Percentiles rank a stretch among this genome's conserved stretches.
Evolutionary conservation across 768 basidiomycete genomes (phyloP).

Genomic region (Lentinula aciculospora): DNA sequence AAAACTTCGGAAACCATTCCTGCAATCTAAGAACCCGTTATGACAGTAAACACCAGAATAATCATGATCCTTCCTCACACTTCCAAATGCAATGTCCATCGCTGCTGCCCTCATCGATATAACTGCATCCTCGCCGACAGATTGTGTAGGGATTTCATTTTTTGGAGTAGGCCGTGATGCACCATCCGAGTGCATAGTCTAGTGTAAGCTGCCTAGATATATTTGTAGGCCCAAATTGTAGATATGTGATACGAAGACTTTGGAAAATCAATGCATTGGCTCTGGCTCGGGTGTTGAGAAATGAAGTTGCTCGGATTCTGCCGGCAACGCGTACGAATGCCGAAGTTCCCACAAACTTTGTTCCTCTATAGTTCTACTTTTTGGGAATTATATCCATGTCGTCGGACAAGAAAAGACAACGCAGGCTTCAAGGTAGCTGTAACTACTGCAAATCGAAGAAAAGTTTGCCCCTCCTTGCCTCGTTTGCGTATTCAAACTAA

Average conservation of each 20-base stretch:
- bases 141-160: not conserved
- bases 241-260: not conserved
- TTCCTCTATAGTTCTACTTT: not conserved
- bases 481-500: not conserved
- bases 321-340: not conserved
- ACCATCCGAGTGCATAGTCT: conserved; percentile 15
- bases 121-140: conserved; percentile 12
- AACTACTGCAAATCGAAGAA: not conserved
- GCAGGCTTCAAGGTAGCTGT: not conserved
- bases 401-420: not conserved
- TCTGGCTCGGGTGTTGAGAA: not conserved
- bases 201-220: not conserved
- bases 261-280: not conserved
- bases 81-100: conserved; percentile 54
- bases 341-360: not conserved
- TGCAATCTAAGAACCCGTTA: conserved; percentile 29
- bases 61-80: conserved; percentile 34
- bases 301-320: not conserved
- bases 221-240: not conserved
- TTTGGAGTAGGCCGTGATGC: conserved; percentile 1
- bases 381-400: not conserved
- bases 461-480: not conserved
- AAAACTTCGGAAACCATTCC: conserved; percentile 82
- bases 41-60: not conserved
- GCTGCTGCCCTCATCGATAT: conserved; percentile 20